A percentile compares a stretch with the other conserved stretches of the same genome.
Evolutionary conservation across 1,284 basidiomycete species (phyloP).

Genomic region (Ustilago trichophora): DNA sequence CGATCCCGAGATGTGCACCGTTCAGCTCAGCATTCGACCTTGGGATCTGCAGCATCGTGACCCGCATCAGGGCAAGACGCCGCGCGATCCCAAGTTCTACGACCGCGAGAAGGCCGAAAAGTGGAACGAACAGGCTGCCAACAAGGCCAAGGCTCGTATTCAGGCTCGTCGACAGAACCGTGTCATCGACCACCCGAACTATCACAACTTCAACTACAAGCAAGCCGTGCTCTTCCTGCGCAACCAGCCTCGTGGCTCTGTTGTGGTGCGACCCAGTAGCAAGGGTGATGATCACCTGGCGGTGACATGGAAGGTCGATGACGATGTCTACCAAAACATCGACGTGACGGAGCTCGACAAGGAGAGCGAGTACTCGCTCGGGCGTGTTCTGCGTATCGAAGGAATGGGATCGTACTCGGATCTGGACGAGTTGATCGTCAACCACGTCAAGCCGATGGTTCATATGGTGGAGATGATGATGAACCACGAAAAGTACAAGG

Average conservation of each 20-base stretch:
- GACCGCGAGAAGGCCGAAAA: constrained; percentile 75
- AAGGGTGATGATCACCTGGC: constrained; percentile 93
- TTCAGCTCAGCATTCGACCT: constrained; percentile 80
- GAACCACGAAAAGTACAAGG: constrained; percentile 95
- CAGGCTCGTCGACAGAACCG: constrained; percentile 73
- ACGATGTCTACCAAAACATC: constrained; percentile 95
- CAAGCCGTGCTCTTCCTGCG: constrained; percentile 91
- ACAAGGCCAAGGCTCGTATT: constrained; percentile 85
- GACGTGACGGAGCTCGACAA: constrained; percentile 85
- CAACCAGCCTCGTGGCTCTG: constrained; percentile 79
- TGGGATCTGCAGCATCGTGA: constrained; percentile 78
- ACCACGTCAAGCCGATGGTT: constrained; percentile 93
- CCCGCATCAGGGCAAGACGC: constrained; percentile 73
- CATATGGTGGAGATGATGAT: constrained; percentile 94
- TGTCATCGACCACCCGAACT: constrained; percentile 97
- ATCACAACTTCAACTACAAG: constrained; percentile 90
- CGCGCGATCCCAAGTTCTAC: constrained; percentile 75
- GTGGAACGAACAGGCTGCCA: constrained; percentile 77
- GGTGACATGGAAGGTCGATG: constrained; percentile 99
- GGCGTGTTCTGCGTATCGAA: constrained; percentile 79
- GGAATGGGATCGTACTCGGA: constrained; percentile 85
- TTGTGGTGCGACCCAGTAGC: constrained; percentile 91
- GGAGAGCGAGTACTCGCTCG: constrained; percentile 76
- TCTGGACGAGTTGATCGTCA: constrained; percentile 96
- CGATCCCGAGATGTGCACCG: constrained; percentile 75